Percentiles rank a stretch among this genome's conserved stretches.
Conservation (phyloP, 164 flowering plant genomes). For the Macadamia tetraphylla region DNA sequence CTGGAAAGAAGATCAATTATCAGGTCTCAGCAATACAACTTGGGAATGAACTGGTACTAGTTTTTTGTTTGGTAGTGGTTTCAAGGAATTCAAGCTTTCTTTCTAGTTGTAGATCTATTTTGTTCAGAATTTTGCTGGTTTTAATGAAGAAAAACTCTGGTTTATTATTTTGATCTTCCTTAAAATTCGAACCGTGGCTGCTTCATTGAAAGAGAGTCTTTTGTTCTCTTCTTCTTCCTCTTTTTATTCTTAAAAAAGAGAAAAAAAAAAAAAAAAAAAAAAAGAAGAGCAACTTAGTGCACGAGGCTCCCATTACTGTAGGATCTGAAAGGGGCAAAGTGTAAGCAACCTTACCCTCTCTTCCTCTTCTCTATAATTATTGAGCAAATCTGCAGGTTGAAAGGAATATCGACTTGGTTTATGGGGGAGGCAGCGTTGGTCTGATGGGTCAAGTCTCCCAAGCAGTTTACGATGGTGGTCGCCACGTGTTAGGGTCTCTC, state of each 20-base stretch:
- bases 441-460: constrained; percentile 80
- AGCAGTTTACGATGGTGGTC: constrained; percentile 78
- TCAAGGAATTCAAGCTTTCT: not conserved
- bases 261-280: no score
- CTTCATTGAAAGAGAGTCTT: no score
- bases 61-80: not conserved
- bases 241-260: no score
- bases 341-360: no score
- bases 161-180: not conserved
- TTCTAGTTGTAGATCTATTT: not conserved
- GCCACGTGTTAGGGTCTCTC: constrained; percentile 69
- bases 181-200: no score
- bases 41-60: constrained; percentile 59
- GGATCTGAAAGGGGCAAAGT: no score
- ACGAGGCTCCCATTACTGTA: no score
- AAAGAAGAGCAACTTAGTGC: no score
- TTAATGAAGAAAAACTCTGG: not conserved
- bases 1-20: constrained; percentile 70
- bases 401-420: constrained; percentile 67
- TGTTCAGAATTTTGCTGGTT: not conserved
- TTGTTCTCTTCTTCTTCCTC: not conserved
- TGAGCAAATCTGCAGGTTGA: constrained; percentile 35
- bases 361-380: constrained; percentile 8
- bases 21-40: constrained; percentile 76
- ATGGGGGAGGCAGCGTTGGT: constrained; percentile 77